These are phyloP conservation scores for Saccharomycopsis crataegensis DNA, from an alignment of 1,139 yeast genomes.

Conservation along the genomic window DNA sequence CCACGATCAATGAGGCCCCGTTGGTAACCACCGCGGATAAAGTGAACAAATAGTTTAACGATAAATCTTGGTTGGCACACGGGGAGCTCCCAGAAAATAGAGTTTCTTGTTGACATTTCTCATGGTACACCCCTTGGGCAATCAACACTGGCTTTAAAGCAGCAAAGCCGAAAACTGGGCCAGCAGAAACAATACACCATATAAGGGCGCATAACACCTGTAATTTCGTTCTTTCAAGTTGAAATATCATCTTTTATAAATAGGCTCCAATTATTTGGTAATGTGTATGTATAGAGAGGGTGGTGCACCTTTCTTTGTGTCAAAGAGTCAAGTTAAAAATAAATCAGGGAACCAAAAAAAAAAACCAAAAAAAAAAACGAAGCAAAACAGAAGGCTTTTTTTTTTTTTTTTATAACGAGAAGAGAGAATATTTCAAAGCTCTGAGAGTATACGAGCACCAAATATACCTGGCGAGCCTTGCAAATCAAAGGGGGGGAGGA, in stretches of 20 bases:
- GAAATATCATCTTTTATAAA: not conserved
- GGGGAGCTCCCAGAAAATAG: slow-evolving; percentile 26
- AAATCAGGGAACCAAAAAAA: no score
- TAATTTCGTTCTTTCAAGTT: slow-evolving; percentile 12
- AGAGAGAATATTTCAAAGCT: no score
- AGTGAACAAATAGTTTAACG: slow-evolving; percentile 76
- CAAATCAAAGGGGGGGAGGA: no score
- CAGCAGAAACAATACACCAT: slow-evolving; percentile 90
- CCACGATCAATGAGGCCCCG: slow-evolving; percentile 74
- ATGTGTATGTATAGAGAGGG: no score
- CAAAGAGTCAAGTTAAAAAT: no score
- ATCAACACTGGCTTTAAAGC: slow-evolving; percentile 81
- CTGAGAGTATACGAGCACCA: no score
- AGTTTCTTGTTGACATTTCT: slow-evolving; percentile 39
- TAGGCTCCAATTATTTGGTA: not conserved
- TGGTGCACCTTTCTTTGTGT: no score
- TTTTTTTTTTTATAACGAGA: no score
- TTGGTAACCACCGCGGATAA: slow-evolving; percentile 86
- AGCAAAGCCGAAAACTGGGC: slow-evolving; percentile 91
- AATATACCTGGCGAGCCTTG: no score
- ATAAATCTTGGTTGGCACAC: slow-evolving; percentile 72
- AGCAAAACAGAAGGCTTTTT: no score
- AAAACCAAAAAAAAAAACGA: no score
- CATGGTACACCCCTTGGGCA: slow-evolving; percentile 66
- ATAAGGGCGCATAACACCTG: slow-evolving; percentile 65